Base-by-base conservation (phyloP, 352 stramenopile species). In the Pythium grandisporangium region DNA sequence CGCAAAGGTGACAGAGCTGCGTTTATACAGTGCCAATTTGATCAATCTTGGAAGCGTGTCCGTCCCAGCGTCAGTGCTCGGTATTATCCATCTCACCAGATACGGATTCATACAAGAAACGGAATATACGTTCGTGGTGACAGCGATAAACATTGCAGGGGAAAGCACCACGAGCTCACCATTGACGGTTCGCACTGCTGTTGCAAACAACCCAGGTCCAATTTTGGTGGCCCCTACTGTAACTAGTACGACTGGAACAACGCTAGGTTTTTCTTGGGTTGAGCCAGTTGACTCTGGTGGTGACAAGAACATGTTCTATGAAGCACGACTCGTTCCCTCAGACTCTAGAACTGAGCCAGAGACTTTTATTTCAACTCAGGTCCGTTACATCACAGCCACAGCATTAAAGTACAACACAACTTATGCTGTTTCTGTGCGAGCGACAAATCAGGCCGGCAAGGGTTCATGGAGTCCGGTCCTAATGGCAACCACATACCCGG, bases 281-380 rank as follows among this genome's bases (percentile, higher is more conserved):
- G 32, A 33, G 6, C 70, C 73, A 4, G 7, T 39, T 8, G 70
- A 86, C 21, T 65, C 61, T 3, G 73, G 73, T n/a, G 73, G 73
- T 3, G 59, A 44, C 16, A 16, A 42, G n/a, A n/a, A n/a, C n/a
- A n/a, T n/a, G n/a, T n/a, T n/a, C n/a, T n/a, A n/a, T n/a, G n/a
- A n/a, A n/a, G n/a, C n/a, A n/a, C n/a, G n/a, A n/a, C n/a, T n/a
- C n/a, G n/a, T n/a, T n/a, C n/a, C n/a, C n/a, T n/a, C n/a, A n/a
- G n/a, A n/a, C n/a, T n/a, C n/a, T n/a, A n/a, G n/a, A n/a, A n/a
- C n/a, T n/a, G n/a, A n/a, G n/a, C n/a, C n/a, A n/a, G n/a, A n/a
- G n/a, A n/a, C n/a, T n/a, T n/a, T n/a, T n/a, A n/a, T n/a, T n/a
- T n/a, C n/a, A n/a, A n/a, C n/a, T n/a, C n/a, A n/a, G n/a, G n/a